Evolutionary conservation across 257 asterid genomes (phyloP).

Genomic region (Thymus mandschuricus): DNA sequence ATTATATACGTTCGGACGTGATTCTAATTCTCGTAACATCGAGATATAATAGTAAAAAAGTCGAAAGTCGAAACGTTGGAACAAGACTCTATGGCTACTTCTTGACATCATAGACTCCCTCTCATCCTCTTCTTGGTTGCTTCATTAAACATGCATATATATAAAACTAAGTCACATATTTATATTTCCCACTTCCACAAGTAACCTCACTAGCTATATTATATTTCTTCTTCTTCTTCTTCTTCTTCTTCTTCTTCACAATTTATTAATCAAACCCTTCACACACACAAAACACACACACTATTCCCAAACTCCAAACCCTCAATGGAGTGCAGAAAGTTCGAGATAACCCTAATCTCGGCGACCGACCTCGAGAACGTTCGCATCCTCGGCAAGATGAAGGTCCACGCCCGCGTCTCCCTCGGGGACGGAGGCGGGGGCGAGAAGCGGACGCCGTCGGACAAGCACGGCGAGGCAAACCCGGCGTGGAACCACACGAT

Average conservation of each 20-base stretch:
- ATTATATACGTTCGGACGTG: too few relatives aligned
- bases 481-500: slow-evolving; percentile 76
- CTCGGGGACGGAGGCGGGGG: slow-evolving; percentile 39
- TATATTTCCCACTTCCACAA: background rate
- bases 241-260: background rate
- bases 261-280: too few relatives aligned
- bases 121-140: slow-evolving; percentile 15
- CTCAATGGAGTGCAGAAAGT: slow-evolving; percentile 48
- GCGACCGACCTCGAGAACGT: slow-evolving; percentile 65
- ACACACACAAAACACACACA: background rate
- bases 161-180: background rate
- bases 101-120: too few relatives aligned
- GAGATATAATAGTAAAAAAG: too few relatives aligned
- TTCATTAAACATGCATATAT: slow-evolving; percentile 13
- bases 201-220: slow-evolving; percentile 12
- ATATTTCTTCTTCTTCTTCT: background rate
- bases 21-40: too few relatives aligned
- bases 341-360: slow-evolving; percentile 55
- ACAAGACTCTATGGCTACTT: too few relatives aligned
- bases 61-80: too few relatives aligned
- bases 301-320: background rate
- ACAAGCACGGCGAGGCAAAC: slow-evolving; percentile 58
- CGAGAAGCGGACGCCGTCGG: slow-evolving; percentile 57
- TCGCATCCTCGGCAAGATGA: slow-evolving; percentile 59
- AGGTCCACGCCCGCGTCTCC: slow-evolving; percentile 63